Conservation (phyloP, 2,329 filamentous ascomycete species). For the Dactylella cylindrospora region DNA sequence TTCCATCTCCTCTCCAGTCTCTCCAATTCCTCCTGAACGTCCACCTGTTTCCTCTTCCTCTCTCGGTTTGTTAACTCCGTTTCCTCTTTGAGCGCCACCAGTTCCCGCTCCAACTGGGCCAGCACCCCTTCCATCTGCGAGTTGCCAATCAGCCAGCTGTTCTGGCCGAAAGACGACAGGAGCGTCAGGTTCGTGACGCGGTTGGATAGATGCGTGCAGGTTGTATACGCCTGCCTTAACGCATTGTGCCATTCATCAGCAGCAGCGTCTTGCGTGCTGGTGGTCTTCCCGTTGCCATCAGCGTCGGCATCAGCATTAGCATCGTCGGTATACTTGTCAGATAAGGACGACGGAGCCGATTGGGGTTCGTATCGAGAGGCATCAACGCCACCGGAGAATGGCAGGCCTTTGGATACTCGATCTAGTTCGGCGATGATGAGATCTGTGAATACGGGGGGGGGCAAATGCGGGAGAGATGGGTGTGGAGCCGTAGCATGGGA, state of each 20-base stretch:
- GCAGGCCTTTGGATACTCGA: constrained; percentile 64
- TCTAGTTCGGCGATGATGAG: constrained; percentile 68
- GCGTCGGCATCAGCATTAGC: background rate
- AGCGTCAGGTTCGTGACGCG: constrained; percentile 67
- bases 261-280: background rate
- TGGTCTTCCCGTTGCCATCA: too few species aligned
- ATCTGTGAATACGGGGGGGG: constrained; percentile 63
- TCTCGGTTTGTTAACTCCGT: constrained; percentile 72
- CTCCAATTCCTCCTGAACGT: constrained; percentile 69
- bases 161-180: constrained; percentile 80
- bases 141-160: constrained; percentile 88
- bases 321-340: too few species aligned
- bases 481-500: constrained; percentile 59
- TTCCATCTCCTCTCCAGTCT: constrained; percentile 77
- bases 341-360: constrained; percentile 56
- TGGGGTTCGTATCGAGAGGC: constrained; percentile 80
- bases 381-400: constrained; percentile 66
- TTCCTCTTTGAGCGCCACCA: constrained; percentile 67
- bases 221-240: constrained; percentile 45
- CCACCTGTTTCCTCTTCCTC: constrained; percentile 70
- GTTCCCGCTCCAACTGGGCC: constrained; percentile 69
- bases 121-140: constrained; percentile 74
- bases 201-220: constrained; percentile 52
- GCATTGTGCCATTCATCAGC: constrained; percentile 27
- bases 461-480: constrained; percentile 61